A percentile compares a stretch with the other conserved stretches of the same genome.
Conservation (phyloP, 495 filamentous ascomycete genomes). For the Lichenothelia convexa region DNA sequence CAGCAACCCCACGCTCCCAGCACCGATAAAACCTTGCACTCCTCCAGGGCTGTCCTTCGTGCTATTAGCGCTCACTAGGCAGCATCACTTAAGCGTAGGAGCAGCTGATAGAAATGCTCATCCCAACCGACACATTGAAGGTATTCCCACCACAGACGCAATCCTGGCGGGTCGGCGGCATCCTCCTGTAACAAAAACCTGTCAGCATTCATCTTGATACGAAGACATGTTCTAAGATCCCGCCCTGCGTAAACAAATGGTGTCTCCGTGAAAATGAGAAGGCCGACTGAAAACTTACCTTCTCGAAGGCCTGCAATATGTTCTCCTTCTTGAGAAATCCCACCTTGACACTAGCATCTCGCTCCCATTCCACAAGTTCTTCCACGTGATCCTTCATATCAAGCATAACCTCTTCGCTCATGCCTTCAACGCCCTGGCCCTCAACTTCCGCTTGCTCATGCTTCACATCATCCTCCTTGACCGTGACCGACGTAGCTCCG, state of each 20-base stretch:
- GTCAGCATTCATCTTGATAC: too few relatives aligned
- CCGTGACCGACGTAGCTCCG: neutral
- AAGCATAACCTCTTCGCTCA: too few relatives aligned
- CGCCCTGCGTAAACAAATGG: too few relatives aligned
- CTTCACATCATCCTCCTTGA: neutral
- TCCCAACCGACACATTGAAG: conserved; percentile 19
- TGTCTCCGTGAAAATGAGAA: too few relatives aligned
- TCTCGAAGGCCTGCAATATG: conserved; percentile 16
- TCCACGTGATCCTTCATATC: conserved; percentile 11
- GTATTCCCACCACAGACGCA: conserved; percentile 24
- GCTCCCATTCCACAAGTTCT: conserved; percentile 17
- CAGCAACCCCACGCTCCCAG: too few relatives aligned
- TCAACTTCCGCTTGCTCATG: conserved; percentile 6
- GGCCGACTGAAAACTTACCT: conserved; percentile 11
- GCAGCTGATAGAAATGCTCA: conserved; percentile 14
- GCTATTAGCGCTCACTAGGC: too few relatives aligned
- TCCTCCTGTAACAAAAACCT: conserved; percentile 9
- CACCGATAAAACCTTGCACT: too few relatives aligned
- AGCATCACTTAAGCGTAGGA: too few relatives aligned
- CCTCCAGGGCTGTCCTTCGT: too few relatives aligned
- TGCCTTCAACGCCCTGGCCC: conserved; percentile 4
- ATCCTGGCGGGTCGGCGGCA: conserved; percentile 13
- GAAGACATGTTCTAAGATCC: too few relatives aligned
- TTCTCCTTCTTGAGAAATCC: conserved; percentile 12
- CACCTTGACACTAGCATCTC: conserved; percentile 13